These are phyloP conservation scores for Xerocomus subilludens DNA, from an alignment of 1,284 basidiomycete species.

Conservation along the genomic window DNA sequence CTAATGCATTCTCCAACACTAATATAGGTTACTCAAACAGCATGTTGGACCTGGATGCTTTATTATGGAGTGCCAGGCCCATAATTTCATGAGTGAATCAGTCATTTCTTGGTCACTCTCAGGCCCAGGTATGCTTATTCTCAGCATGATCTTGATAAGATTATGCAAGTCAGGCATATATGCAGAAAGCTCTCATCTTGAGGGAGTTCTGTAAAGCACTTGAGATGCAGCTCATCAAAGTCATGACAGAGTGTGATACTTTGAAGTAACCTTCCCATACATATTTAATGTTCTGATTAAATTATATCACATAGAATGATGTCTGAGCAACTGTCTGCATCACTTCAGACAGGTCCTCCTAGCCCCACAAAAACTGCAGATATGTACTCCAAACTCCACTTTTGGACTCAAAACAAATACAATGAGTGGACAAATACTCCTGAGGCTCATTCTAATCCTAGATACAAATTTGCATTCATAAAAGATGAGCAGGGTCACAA, in stretches of 20 bases:
- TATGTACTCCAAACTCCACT: not conserved
- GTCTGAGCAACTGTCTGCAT: not conserved
- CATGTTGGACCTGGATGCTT: not conserved
- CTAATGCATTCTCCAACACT: not conserved
- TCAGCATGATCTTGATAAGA: not conserved
- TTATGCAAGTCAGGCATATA: not conserved
- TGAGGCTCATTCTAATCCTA: not conserved
- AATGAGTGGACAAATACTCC: conserved; percentile 16
- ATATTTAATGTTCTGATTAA: not conserved
- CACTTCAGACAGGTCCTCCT: not conserved
- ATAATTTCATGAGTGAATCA: not conserved
- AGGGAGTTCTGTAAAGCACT: not conserved
- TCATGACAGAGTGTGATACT: not conserved
- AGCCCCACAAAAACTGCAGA: not conserved
- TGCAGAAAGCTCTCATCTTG: not conserved
- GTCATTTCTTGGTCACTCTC: not conserved
- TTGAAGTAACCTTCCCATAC: not conserved
- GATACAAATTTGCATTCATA: conserved; percentile 14
- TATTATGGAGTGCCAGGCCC: not conserved
- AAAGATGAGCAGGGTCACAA: conserved; percentile 20
- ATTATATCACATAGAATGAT: not conserved
- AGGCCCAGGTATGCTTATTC: not conserved
- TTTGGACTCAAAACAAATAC: conserved; percentile 10
- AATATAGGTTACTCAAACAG: not conserved
- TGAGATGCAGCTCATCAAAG: not conserved